Percentiles rank a stretch among this genome's conserved stretches.
Evolutionary conservation across 192 early-diverging fungal species (phyloP).

Genomic region (Paraglomus brasilianum): DNA sequence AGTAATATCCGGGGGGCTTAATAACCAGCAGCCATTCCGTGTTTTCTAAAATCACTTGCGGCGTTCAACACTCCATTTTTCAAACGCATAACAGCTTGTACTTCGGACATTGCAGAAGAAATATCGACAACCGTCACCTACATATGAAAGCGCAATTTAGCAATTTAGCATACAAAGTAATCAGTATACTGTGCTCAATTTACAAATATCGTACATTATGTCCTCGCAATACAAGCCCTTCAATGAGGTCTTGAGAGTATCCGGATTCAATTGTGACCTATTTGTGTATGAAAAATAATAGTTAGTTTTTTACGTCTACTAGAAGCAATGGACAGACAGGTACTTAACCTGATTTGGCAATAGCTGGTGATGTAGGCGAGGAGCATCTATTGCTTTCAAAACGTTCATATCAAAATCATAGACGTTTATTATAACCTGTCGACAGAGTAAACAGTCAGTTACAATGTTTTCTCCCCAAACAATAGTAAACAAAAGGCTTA

Average conservation of each 20-base stretch:
- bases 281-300: no score
- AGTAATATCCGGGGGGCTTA: constrained; percentile 17
- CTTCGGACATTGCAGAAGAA: constrained; percentile 42
- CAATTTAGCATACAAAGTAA: no score
- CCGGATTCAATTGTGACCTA: constrained; percentile 28
- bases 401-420: constrained; percentile 70
- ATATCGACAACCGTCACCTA: constrained; percentile 35
- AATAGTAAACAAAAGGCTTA: constrained; percentile 29
- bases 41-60: constrained; percentile 64
- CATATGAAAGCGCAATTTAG: no score
- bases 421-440: constrained; percentile 70
- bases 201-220: constrained; percentile 33
- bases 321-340: constrained; percentile 25
- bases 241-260: constrained; percentile 36
- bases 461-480: neutral
- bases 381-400: constrained; percentile 65
- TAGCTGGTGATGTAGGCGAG: constrained; percentile 90
- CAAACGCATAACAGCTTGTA: constrained; percentile 53
- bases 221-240: constrained; percentile 35
- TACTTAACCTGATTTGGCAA: constrained; percentile 62
- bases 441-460: no score
- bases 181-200: no score
- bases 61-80: constrained; percentile 50
- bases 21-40: constrained; percentile 63
- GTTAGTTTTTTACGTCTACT: constrained; percentile 41